Evolutionary conservation across 495 filamentous ascomycete species (phyloP), one percentile per base, ranked within the genome.

Genomic region (Lophiostoma macrostomum): DNA sequence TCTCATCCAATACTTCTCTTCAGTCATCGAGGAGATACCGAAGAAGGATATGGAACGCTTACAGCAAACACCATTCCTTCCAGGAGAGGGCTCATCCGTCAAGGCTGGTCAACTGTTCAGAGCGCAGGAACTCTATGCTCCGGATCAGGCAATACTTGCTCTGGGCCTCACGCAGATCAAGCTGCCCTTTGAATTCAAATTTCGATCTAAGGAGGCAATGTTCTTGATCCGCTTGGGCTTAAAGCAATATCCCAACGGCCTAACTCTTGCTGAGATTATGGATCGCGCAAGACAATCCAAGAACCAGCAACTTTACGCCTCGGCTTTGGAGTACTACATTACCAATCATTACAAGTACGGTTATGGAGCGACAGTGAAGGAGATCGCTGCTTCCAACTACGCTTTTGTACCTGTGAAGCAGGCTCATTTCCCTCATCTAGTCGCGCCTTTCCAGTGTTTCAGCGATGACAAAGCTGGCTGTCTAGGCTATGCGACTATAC

Each of bases 1-100:
- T 59, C 76, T 99, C 13, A 91, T 99, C 69, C 87, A 85, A 53
- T 99, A 99, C 61, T 78, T 99, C 34, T 79, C 88, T 8, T 91
- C 90, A 13, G 90, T 99, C 7, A 80, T 80, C 44, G 81, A 90
- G 39, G 94, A 99, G 64, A 96, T 99, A 47, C 94, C 93, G 7
- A 61, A 69, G 10, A 84, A 83, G 27, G 94, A 99, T 67, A 79
- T 96, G 46, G 82, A 80, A 55, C 84, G 85, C 55, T 78, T 99
- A 24, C 86, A 76, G 29, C 76, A 79, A 25, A 87, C 87, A 1
- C 81, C 80, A 19, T 86, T 96, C 23, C 95, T 90, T 56, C 86
- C 89, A 1, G 91, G 96, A 71, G 75, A 74, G 30, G 75, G 76
- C 4, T 7, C 29, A 4, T 22, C 43, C 66, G 62, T 67, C 38